Evolutionary conservation across 176 grass and related monocot genomes (phyloP).

Genomic region (Microstegium vimineum): DNA sequence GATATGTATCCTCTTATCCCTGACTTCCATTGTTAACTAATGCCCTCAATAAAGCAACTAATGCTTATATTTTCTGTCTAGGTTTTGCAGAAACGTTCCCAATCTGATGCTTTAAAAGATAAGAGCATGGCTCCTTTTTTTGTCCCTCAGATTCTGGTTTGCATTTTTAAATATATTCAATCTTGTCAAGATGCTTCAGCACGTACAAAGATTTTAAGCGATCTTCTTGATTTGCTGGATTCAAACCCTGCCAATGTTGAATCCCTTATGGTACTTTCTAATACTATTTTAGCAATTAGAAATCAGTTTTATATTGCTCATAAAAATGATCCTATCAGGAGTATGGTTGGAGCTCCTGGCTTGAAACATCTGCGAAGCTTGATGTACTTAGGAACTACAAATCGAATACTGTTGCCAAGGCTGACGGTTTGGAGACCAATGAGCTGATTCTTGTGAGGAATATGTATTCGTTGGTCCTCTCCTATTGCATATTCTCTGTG

Average conservation of each 20-base stretch:
- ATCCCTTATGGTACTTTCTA: slow-evolving; percentile 72
- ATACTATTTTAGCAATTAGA: slow-evolving; percentile 28
- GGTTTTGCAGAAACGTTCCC: slow-evolving; percentile 81
- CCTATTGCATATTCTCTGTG: slow-evolving; percentile 76
- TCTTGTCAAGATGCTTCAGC: slow-evolving; percentile 79
- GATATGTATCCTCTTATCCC: slow-evolving; percentile 1
- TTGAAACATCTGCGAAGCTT: slow-evolving; percentile 64
- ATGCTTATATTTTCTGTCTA: slow-evolving; percentile 46
- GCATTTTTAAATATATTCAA: slow-evolving; percentile 88
- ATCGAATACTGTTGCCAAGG: slow-evolving; percentile 31
- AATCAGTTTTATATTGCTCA: slow-evolving; percentile 30
- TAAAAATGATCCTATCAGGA: slow-evolving; percentile 51
- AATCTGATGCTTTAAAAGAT: slow-evolving; percentile 55
- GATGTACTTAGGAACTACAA: slow-evolving; percentile 65
- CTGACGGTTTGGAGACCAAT: slow-evolving; percentile 37
- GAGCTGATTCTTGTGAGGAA: slow-evolving; percentile 80
- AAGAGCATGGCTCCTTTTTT: slow-evolving; percentile 68
- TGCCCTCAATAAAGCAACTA: slow-evolving; percentile 19
- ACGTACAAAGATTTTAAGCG: slow-evolving; percentile 70
- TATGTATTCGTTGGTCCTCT: slow-evolving; percentile 77
- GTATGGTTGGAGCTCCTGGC: slow-evolving; percentile 79
- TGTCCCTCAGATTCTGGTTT: slow-evolving; percentile 93
- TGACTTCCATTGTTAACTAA: not conserved
- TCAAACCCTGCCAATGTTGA: slow-evolving; percentile 91
- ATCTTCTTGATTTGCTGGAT: slow-evolving; percentile 83